phyloP scores from a whole-genome alignment of 257 asterid species.

The Ilex aquifolium region DNA sequence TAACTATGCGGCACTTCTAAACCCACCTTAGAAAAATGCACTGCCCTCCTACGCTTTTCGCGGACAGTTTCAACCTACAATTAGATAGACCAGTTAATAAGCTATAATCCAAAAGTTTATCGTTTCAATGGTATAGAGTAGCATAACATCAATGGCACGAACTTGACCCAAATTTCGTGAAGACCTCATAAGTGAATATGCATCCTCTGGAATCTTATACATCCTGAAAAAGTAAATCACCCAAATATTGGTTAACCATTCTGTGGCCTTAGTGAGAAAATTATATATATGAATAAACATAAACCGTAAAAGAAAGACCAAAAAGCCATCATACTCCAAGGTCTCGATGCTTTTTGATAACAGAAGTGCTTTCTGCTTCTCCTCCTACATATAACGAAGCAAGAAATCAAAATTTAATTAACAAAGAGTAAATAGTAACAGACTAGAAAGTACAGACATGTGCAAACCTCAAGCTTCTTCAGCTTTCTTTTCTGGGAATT shows the following conservation, averaged over 20 bases:
- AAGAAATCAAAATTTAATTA: conserved; percentile 5
- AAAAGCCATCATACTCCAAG: conserved; percentile 48
- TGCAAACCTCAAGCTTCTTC: conserved; percentile 70
- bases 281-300: background rate
- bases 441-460: conserved; percentile 1
- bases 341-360: conserved; percentile 61
- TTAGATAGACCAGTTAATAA: background rate
- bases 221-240: conserved; percentile 46
- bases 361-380: conserved; percentile 64
- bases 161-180: conserved; percentile 90
- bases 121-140: background rate
- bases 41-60: conserved; percentile 75
- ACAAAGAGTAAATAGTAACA: background rate
- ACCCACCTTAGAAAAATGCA: conserved; percentile 63
- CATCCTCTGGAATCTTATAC: conserved; percentile 62
- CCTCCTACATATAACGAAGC: conserved; percentile 51
- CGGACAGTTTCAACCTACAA: conserved; percentile 76
- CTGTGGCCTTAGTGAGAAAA: background rate
- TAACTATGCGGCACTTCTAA: conserved; percentile 43
- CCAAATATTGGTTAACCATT: background rate
- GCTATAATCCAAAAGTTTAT: background rate
- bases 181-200: conserved; percentile 85
- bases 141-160: conserved; percentile 14
- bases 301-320: conserved; percentile 1
- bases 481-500: conserved; percentile 77